A percentile compares a stretch with the other conserved stretches of the same genome.
phyloP scores from a whole-genome alignment of 1,284 basidiomycete genomes.

The Puccinia hordei region DNA sequence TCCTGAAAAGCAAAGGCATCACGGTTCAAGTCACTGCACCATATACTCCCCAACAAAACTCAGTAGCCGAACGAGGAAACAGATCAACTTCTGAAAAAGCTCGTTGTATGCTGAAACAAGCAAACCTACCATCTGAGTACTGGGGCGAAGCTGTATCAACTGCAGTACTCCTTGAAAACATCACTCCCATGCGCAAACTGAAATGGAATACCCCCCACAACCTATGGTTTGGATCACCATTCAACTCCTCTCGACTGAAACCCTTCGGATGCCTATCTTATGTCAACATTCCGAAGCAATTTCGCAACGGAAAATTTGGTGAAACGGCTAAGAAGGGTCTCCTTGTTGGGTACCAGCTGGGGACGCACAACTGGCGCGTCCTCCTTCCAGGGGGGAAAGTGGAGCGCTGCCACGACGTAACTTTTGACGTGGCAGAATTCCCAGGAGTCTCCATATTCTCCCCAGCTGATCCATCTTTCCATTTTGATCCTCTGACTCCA shows the following conservation, averaged over 20 bases:
- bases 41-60: background rate
- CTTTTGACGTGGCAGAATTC: conserved; percentile 5
- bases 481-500: background rate
- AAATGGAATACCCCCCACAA: conserved; percentile 6
- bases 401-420: background rate
- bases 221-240: background rate
- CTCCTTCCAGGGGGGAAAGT: background rate
- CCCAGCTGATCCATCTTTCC: background rate
- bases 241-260: background rate
- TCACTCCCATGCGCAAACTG: background rate
- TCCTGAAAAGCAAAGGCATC: background rate
- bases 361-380: conserved; percentile 13
- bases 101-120: background rate
- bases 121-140: background rate
- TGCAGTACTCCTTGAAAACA: conserved; percentile 9
- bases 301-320: conserved; percentile 2
- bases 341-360: conserved; percentile 12
- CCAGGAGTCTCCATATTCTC: background rate
- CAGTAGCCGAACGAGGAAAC: background rate
- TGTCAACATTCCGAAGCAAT: background rate
- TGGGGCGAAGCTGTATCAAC: conserved; percentile 6
- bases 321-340: background rate
- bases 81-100: conserved; percentile 7
- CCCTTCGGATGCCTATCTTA: conserved; percentile 10
- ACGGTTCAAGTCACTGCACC: background rate